These are phyloP conservation scores for Gremmenia infestans DNA, from an alignment of 2,329 filamentous ascomycete species.

Conservation along the genomic window DNA sequence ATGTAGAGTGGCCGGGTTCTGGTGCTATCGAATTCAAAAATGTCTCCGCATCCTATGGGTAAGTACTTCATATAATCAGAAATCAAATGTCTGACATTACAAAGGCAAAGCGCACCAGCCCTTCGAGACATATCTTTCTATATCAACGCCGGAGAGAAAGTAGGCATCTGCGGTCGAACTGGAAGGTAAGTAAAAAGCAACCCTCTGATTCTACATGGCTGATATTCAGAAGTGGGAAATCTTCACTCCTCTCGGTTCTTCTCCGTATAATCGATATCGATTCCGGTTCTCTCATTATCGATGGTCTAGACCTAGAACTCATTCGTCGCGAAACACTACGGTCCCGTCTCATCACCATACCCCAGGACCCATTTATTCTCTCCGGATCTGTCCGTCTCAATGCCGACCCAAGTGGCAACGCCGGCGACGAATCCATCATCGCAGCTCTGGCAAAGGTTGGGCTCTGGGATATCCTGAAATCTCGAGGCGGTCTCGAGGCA, in stretches of 20 bases:
- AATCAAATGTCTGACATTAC: not conserved
- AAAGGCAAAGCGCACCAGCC: slow-evolving; percentile 18
- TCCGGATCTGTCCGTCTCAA: slow-evolving; percentile 40
- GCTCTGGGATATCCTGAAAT: slow-evolving; percentile 13
- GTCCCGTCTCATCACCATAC: slow-evolving; percentile 78
- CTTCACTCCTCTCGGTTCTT: slow-evolving; percentile 25
- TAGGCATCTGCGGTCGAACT: slow-evolving; percentile 44
- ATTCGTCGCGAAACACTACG: not conserved
- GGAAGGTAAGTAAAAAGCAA: slow-evolving; percentile 40
- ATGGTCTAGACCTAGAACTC: slow-evolving; percentile 24
- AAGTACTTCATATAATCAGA: slow-evolving; percentile 1
- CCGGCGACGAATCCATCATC: slow-evolving; percentile 67
- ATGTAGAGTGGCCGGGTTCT: slow-evolving; percentile 17
- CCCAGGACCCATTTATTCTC: slow-evolving; percentile 89
- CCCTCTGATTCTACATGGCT: slow-evolving; percentile 46
- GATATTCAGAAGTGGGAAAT: slow-evolving; percentile 34
- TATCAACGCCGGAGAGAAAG: slow-evolving; percentile 47
- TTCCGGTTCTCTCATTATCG: slow-evolving; percentile 41
- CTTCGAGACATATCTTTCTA: slow-evolving; percentile 32
- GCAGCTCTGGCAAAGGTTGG: slow-evolving; percentile 74
- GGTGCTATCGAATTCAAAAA: slow-evolving; percentile 20
- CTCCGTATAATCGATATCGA: slow-evolving; percentile 70
- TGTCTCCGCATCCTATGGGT: slow-evolving; percentile 23
- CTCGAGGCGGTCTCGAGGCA: slow-evolving; percentile 38
- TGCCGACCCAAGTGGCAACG: slow-evolving; percentile 34